Percentiles rank a stretch among this genome's conserved stretches.
These are phyloP conservation scores for Schoenoplectus tabernaemontani DNA, from an alignment of 202 grass and related monocot species.

Conservation along the genomic window DNA sequence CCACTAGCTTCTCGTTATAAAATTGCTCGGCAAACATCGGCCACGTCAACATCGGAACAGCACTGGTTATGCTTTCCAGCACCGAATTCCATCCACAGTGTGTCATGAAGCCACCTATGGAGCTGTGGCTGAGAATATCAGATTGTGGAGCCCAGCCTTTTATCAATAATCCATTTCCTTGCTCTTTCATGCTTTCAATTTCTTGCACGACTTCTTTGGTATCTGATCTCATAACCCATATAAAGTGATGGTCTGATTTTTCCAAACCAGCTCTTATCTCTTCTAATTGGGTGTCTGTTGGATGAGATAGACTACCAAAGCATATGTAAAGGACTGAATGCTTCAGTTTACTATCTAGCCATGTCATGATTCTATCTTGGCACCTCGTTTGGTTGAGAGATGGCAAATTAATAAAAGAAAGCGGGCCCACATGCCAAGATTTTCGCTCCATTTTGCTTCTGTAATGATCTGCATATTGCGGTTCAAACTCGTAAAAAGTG, in stretches of 20 bases:
- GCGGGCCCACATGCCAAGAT: constrained; percentile 12
- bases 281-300: constrained; percentile 24
- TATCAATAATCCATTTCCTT: constrained; percentile 31
- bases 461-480: background rate
- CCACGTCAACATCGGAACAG: constrained; percentile 70
- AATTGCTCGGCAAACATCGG: constrained; percentile 55
- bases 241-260: constrained; percentile 30
- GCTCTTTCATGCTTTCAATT: constrained; percentile 24
- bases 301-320: constrained; percentile 45
- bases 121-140: constrained; percentile 35
- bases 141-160: constrained; percentile 56
- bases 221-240: constrained; percentile 33
- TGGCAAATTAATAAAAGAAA: background rate
- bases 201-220: background rate
- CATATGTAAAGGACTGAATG: constrained; percentile 52
- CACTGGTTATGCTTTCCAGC: constrained; percentile 34
- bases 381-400: background rate
- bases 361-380: constrained; percentile 2
- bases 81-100: constrained; percentile 74
- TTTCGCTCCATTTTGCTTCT: background rate
- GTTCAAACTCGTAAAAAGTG: constrained; percentile 39
- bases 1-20: constrained; percentile 58
- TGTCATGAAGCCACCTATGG: constrained; percentile 52
- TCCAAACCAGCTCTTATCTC: constrained; percentile 50
- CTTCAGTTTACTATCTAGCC: constrained; percentile 30